Base-by-base conservation (phyloP, 495 filamentous ascomycete genomes). In the Penicillium parvum region DNA sequence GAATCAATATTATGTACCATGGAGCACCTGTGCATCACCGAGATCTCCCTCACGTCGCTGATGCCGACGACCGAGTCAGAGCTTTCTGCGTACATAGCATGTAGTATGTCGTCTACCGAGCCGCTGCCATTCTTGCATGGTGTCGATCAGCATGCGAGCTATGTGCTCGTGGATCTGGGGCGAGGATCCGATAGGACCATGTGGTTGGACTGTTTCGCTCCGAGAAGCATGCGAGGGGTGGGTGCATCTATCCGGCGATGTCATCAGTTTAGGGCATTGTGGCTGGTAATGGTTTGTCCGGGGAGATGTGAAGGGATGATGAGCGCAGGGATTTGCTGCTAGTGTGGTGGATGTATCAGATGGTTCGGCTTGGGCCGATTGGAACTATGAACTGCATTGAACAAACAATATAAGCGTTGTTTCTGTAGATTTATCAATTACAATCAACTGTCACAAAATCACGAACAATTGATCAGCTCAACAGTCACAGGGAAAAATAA, bases 131-230 rank as follows among this genome's bases (percentile, higher is more conserved):
- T 45, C 29, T 32, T 41, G 32, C 32, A 28, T 38, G 32, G 16
- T 10, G 42, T 30, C 32, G 43, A 54, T 54, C 40, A 37, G 9
- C 42, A 40, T 47, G 41, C 37, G 34, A 39, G 28, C 42, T 21
- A 38, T 44, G 32, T 26, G 21, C 27, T 38, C 41, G 47, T 41
- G 37, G 44, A 23, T 39, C 28, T 2, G 2, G 11, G 42, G 37
- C 25, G 36, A 33, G 7, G 21, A 15, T 48, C 54, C 54, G 47
- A 58, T 54, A 58, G 54, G 54, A 15, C 37, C 25, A 42, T 45
- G 23, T 45, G 21, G 32, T 20, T 43, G 17, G 3, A 12, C 2
- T 33, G n/a, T 17, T 18, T 26, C 19, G 14, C n/a, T 10, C 14
- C 15, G 36, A 22, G 41, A 50, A 52, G 40, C 32, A 32, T 45